Conservation (phyloP, 2,329 filamentous ascomycete genomes). For the Annulohypoxylon truncatum region DNA sequence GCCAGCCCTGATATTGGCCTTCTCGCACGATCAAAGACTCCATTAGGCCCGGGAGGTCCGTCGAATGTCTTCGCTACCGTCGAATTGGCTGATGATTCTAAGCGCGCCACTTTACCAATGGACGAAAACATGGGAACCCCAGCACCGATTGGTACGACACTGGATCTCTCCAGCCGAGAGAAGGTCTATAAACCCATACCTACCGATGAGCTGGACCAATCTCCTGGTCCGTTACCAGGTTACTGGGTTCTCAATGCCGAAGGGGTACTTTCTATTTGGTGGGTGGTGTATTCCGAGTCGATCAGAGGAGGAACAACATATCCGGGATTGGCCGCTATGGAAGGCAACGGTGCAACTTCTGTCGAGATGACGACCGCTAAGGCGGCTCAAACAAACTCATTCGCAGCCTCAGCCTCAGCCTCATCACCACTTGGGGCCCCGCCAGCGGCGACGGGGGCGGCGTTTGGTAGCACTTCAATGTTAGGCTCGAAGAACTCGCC, state of each 20-base stretch:
- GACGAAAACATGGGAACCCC: slow-evolving; percentile 76
- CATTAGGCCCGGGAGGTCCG: slow-evolving; percentile 71
- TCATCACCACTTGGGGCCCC: slow-evolving; percentile 58
- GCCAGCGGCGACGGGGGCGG: slow-evolving; percentile 52
- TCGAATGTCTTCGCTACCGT: slow-evolving; percentile 79
- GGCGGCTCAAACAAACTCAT: slow-evolving; percentile 47
- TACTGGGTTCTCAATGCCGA: slow-evolving; percentile 90
- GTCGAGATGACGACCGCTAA: slow-evolving; percentile 50
- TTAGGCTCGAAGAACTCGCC: slow-evolving; percentile 65
- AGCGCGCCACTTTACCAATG: slow-evolving; percentile 80
- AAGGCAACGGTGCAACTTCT: slow-evolving; percentile 50
- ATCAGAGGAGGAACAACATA: slow-evolving; percentile 80
- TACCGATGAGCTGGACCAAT: slow-evolving; percentile 81
- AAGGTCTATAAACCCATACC: slow-evolving; percentile 82
- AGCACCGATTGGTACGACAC: slow-evolving; percentile 78
- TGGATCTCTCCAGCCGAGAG: slow-evolving; percentile 87
- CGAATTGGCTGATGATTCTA: slow-evolving; percentile 77
- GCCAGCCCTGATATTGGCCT: slow-evolving; percentile 82
- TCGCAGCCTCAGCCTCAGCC: slow-evolving; percentile 34
- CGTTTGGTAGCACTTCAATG: slow-evolving; percentile 61
- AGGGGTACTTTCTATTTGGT: slow-evolving; percentile 87
- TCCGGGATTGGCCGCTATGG: slow-evolving; percentile 70
- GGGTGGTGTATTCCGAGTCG: slow-evolving; percentile 90
- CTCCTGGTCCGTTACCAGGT: slow-evolving; percentile 82
- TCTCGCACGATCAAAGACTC: slow-evolving; percentile 76